phyloP scores from a whole-genome alignment of 1,139 yeast species.

The Spathaspora sp. region DNA sequence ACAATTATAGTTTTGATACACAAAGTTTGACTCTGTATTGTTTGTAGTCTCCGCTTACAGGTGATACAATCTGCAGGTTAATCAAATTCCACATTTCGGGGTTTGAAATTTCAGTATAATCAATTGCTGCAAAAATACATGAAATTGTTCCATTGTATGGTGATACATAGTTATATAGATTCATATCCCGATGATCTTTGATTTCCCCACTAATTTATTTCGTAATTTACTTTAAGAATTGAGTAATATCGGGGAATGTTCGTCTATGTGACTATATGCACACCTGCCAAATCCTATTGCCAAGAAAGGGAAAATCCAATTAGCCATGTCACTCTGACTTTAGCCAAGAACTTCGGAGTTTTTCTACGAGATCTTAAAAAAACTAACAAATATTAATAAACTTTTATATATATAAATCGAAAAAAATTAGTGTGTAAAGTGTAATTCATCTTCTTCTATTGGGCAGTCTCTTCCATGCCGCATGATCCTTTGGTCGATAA shows the following conservation, averaged over 20 bases:
- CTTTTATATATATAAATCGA: background rate
- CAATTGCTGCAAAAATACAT: slow-evolving; percentile 2
- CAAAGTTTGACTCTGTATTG: background rate
- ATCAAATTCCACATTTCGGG: slow-evolving; percentile 1
- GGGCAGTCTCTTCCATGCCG: slow-evolving; percentile 23
- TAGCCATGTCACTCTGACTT: background rate
- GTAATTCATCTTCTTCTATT: slow-evolving; percentile 15
- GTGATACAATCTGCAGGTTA: background rate
- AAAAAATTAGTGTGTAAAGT: background rate
- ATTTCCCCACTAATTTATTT: background rate
- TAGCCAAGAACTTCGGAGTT: background rate
- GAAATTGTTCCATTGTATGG: background rate
- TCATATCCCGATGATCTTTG: background rate
- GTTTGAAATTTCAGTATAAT: background rate
- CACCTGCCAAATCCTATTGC: background rate
- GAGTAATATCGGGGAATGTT: background rate
- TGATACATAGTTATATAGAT: background rate
- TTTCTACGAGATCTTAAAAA: background rate
- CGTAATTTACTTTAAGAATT: background rate
- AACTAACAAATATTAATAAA: background rate
- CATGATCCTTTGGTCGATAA: slow-evolving; percentile 17
- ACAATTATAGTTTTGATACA: background rate
- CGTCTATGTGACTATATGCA: background rate
- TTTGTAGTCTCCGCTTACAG: background rate
- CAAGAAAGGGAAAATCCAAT: background rate